phyloP scores from a whole-genome alignment of 1,139 yeast genomes.

The Kurtzmaniella quercitrusa region DNA sequence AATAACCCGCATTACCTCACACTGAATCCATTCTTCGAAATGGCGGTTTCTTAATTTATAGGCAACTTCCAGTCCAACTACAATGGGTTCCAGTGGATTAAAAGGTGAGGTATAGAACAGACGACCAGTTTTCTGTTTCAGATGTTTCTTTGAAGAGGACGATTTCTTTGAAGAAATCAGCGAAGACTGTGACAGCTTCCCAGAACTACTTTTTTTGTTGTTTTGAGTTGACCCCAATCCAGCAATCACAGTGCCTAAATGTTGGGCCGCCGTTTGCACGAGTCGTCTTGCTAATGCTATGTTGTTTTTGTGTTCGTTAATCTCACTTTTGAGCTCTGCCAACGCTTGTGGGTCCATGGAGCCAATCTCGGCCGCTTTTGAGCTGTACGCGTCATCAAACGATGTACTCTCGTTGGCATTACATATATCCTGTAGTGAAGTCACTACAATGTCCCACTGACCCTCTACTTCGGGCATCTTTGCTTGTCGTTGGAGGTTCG shows the following conservation, averaged over 20 bases:
- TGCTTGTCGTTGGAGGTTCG: neutral
- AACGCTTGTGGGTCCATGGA: slow-evolving; percentile 32
- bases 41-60: slow-evolving; percentile 68
- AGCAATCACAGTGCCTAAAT: slow-evolving; percentile 29
- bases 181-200: neutral
- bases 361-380: slow-evolving; percentile 13
- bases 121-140: slow-evolving; percentile 32
- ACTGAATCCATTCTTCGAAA: slow-evolving; percentile 92
- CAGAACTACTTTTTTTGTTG: neutral
- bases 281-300: slow-evolving; percentile 53
- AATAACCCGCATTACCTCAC: slow-evolving; percentile 75
- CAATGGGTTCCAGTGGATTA: slow-evolving; percentile 59
- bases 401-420: slow-evolving; percentile 53
- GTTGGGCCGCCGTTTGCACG: slow-evolving; percentile 37
- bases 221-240: slow-evolving; percentile 8
- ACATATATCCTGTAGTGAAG: slow-evolving; percentile 65
- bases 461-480: slow-evolving; percentile 38
- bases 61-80: slow-evolving; percentile 82
- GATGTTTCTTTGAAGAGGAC: slow-evolving; percentile 15
- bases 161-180: neutral
- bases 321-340: slow-evolving; percentile 32
- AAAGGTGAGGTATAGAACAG: slow-evolving; percentile 41
- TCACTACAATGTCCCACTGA: slow-evolving; percentile 64
- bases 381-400: slow-evolving; percentile 43
- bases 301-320: slow-evolving; percentile 52